Base-by-base conservation (phyloP, 2,329 filamentous ascomycete species). In the Epichloe aotearoae region DNA sequence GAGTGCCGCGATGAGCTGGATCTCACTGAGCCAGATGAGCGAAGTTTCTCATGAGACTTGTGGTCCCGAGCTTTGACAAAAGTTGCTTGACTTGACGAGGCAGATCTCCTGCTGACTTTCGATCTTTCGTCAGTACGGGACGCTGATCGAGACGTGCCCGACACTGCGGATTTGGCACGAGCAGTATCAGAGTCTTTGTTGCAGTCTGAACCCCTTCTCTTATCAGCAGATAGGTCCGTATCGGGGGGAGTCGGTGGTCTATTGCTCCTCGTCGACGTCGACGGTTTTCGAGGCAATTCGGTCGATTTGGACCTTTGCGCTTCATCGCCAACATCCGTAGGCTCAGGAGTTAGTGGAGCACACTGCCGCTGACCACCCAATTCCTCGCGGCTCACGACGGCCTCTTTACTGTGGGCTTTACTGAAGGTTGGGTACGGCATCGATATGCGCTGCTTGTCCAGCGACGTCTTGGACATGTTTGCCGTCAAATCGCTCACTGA, bases 361-460 rank as follows among this genome's bases (percentile, higher is more conserved):
- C 61, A 64, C 23, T 50, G 51, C 19, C 45, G 51, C 17, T 52
- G 58, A 7, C 57, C 52, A 19, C 67, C 63, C 46, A 77, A 57
- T 49, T 79, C 73, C 44, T 82, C 77, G 49, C 72, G 73, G 62
- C 80, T 83, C 56, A 80, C 75, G 50, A 95, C 79, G 43, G 82
- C 80, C 69, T 96, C 91, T 66, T 89, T 93, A 73, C 88, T 94
- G 66, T 95, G 88, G 12, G 86, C 86, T 69, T 94, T 96, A 69
- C 86, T 93, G 67, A 94, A 88, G 11, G 77, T 76, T 2, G 89
- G 88, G 63, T 95, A 95, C 6, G 87, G 84, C 41, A 86, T 63
- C 54, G 75, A 77, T 36, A 72, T 64, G 30, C 74, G 73, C 49
- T 75, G 71, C 53, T 64, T 69, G 43, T 67, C 64, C 20, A 69